A percentile compares a stretch with the other conserved stretches of the same genome.
Conservation (phyloP, 2,329 filamentous ascomycete genomes). For the Eurotiales sp. region DNA sequence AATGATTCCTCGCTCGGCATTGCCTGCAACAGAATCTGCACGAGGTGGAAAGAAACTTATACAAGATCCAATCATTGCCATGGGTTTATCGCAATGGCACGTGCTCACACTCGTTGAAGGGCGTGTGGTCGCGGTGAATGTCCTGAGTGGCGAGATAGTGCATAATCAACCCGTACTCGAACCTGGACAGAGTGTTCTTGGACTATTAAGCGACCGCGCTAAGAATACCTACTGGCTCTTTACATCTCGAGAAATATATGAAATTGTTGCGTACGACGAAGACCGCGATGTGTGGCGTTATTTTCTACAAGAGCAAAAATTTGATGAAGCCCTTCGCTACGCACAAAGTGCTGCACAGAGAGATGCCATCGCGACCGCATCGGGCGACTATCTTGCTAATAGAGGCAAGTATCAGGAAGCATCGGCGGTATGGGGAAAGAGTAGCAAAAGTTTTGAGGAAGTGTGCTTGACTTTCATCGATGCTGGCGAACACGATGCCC, state of each 20-base stretch:
- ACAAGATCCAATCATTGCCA: conserved; percentile 71
- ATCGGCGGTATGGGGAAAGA: conserved; percentile 85
- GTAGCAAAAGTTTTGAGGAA: conserved; percentile 95
- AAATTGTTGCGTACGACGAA: conserved; percentile 87
- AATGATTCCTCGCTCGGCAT: conserved; percentile 68
- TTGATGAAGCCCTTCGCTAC: conserved; percentile 81
- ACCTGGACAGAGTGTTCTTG: conserved; percentile 72
- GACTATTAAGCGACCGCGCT: conserved; percentile 80
- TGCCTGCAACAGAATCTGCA: conserved; percentile 64
- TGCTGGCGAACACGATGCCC: conserved; percentile 80
- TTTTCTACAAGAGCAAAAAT: conserved; percentile 80
- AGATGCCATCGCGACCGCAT: conserved; percentile 86
- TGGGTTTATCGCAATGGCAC: conserved; percentile 91
- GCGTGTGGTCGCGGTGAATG: conserved; percentile 78
- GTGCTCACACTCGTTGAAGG: conserved; percentile 78
- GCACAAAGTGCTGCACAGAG: conserved; percentile 76
- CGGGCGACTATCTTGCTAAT: conserved; percentile 79
- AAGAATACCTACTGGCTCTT: conserved; percentile 99
- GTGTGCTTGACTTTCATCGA: conserved; percentile 90
- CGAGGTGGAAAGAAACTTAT: conserved; percentile 62
- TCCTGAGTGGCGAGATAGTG: conserved; percentile 77
- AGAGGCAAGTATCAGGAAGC: conserved; percentile 83
- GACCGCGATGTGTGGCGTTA: conserved; percentile 93
- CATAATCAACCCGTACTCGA: conserved; percentile 86
- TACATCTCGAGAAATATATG: conserved; percentile 84